Base-by-base conservation (phyloP, 345 rosid species). In the Erysimum cheiranthoides region DNA sequence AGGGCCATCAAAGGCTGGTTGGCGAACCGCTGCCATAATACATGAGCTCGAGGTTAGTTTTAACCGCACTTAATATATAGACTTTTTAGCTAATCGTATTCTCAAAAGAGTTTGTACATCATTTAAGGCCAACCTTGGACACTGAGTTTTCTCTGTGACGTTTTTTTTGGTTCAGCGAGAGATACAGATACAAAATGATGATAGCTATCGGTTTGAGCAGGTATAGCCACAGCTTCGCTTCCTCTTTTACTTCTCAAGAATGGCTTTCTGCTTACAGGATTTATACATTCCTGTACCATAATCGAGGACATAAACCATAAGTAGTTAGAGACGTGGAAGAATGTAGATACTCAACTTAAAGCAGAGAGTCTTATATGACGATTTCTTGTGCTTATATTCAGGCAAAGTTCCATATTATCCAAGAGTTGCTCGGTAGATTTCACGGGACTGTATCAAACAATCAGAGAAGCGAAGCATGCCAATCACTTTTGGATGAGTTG, bases 1-100 rank as follows among this genome's bases (percentile, higher is more conserved):
- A 78, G 96, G 98, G 5, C 97, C 98, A 68, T 86, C 98, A 45
- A 92, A 88, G 81, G 93, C 97, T 70, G 98, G 98, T 75, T 94
- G 98, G 98, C 92, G 97, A 60, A 94, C 98, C 68, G 95, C 95
- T 79, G 98, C 98, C 28, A 90, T 94, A 71, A 94, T 94, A 74
- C 98, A 84, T 70, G 98, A 95, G 78, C 86, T 95, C 46, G 99
- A 92, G 84, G 99, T 92, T 85, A 39, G 84, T 69, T 47, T 35
- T 21, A 21, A 16, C 42, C 64, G 21, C 39, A 65, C 34, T 14
- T 62, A 16, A 14, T 60, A 0, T 47, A 28, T 67, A 31, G 21
- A 34, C 25, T 36, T 43, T 43, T 43, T 54, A 60, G 25, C 32
- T 75, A 67, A 50, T 68, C 70, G 25, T 10, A 13, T 40, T 50